Evolutionary conservation across 192 early-diverging fungal genomes (phyloP), one percentile per base, ranked within the genome.

Genomic region (Gigaspora rosea): DNA sequence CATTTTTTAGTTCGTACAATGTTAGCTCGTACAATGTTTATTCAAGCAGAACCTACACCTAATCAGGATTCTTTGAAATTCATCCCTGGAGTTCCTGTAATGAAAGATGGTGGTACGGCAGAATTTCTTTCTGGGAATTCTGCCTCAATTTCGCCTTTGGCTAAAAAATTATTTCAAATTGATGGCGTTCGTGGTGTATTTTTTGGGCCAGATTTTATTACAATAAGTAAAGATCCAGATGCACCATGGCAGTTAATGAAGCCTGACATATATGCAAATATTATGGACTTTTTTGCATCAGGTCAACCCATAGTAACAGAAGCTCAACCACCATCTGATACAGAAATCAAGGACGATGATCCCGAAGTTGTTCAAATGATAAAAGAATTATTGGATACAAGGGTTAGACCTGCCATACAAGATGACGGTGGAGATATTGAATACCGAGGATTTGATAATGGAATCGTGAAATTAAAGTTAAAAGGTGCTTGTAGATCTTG

Each of bases 391-490:
- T 87, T 99, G 35, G 98, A 99, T 62, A 95, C 95, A 13, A 85
- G 97, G 49, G 95, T 99, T 64, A 84, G 98, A 10, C 97, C 97
- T 18, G 91, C 97, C 8, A 98, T 98, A 63, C 97, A 99, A 87
- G 96, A 98, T 64, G 98, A 99, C 78, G 98, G 98, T 62, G 98
- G 98, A 4, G 98, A 99, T 87, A 90, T 99, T 57, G 98, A 99
- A 81, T 99, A 93, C 82, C 86, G 91, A 59, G 94, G 93, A 65
- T 98, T 98, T 80, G 88, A 91, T 58, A 88, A 91, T 20, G 96
- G 96, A 8, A 84, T 95, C 18, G 98, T 99, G 35, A 93, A 91
- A 82, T 84, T 99, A 61, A 94, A 94, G 78, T 83, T 99, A 66
- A 94, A 94, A 75, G 98, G 98, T 12, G 92, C 95, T n/a, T 99